A percentile compares a stretch with the other conserved stretches of the same genome.
Evolutionary conservation across 441 rosid species (phyloP).

Genomic region (Breynia disticha): DNA sequence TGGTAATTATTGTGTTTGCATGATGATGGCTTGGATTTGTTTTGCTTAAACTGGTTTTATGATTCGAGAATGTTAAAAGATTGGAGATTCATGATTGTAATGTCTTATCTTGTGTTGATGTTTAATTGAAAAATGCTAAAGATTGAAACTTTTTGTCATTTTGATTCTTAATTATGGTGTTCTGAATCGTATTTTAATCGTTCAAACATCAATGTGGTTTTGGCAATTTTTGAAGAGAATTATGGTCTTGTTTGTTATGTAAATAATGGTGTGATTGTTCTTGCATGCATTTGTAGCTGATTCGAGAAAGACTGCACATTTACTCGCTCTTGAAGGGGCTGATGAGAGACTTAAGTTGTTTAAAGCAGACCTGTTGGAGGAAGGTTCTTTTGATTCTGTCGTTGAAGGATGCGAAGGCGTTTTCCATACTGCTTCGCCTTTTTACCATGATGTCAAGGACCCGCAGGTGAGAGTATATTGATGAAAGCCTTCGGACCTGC

Average conservation of each 20-base stretch:
- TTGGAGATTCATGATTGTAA: neutral
- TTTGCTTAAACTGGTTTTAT: neutral
- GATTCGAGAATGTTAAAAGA: neutral
- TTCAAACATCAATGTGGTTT: neutral
- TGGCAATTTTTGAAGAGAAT: neutral
- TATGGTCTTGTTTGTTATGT: neutral
- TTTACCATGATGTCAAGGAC: slow-evolving; percentile 16
- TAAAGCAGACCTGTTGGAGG: slow-evolving; percentile 33
- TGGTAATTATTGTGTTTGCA: neutral
- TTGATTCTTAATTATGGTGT: neutral
- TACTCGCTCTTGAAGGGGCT: slow-evolving; percentile 32
- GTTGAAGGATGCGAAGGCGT: slow-evolving; percentile 34
- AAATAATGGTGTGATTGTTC: neutral
- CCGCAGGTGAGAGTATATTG: slow-evolving; percentile 35
- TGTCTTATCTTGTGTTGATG: no score
- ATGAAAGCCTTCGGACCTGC: no score
- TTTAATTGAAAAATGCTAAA: neutral
- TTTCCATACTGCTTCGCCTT: slow-evolving; percentile 43
- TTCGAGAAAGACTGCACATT: slow-evolving; percentile 33
- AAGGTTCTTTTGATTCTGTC: slow-evolving; percentile 31
- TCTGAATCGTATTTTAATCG: no score
- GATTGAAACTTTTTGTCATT: neutral
- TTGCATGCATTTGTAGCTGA: slow-evolving; percentile 18
- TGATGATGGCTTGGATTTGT: neutral
- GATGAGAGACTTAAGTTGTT: slow-evolving; percentile 29